A percentile compares a stretch with the other conserved stretches of the same genome.
phyloP scores from a whole-genome alignment of 495 filamentous ascomycete species.

The Elasticomyces elasticus region DNA sequence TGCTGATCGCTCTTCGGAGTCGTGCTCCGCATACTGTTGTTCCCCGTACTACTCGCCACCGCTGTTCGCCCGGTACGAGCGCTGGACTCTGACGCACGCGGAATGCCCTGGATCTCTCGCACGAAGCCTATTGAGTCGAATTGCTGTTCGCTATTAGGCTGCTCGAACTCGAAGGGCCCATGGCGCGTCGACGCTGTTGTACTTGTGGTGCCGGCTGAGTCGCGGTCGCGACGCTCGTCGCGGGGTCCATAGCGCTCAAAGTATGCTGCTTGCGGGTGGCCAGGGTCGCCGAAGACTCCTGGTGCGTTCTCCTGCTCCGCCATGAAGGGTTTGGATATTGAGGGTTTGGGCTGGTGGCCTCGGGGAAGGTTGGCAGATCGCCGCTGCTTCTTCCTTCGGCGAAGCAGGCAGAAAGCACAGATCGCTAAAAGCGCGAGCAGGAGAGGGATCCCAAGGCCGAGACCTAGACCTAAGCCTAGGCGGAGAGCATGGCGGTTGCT shows the following conservation, averaged over 20 bases:
- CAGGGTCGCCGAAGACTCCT: background rate
- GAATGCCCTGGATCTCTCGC: background rate
- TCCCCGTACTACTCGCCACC: background rate
- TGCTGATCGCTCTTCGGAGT: background rate
- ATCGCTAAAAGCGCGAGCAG: conserved; percentile 1
- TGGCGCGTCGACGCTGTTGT: background rate
- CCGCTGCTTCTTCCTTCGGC: background rate
- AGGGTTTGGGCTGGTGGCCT: background rate
- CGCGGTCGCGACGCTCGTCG: background rate
- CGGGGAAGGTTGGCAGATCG: background rate
- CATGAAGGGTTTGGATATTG: background rate
- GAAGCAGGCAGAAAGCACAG: background rate
- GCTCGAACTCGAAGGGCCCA: conserved; percentile 17
- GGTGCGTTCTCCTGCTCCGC: background rate
- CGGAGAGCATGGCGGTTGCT: background rate
- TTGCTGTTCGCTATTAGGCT: background rate
- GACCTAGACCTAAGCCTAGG: background rate
- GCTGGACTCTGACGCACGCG: background rate
- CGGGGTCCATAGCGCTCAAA: background rate
- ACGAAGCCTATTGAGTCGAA: background rate
- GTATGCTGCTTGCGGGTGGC: background rate
- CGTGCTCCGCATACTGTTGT: background rate
- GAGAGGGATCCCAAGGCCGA: conserved; percentile 8
- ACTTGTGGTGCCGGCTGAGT: background rate
- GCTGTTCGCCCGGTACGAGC: background rate